Percentiles rank a stretch among this genome's conserved stretches.
Evolutionary conservation across 2,329 filamentous ascomycete species (phyloP).

Genomic region (Colletotrichum plurivorum): DNA sequence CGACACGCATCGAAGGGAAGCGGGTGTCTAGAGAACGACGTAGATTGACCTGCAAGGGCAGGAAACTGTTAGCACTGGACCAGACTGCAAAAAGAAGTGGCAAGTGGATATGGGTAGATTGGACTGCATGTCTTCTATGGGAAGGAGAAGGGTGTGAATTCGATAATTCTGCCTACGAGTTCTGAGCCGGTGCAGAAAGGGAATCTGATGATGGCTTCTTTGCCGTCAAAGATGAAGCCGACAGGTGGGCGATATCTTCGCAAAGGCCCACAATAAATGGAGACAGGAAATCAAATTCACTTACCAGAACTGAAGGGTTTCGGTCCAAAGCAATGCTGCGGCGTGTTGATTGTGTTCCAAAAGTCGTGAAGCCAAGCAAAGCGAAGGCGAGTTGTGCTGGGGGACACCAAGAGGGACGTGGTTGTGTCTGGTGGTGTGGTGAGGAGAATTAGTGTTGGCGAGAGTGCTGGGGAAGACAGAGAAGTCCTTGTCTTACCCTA

Average conservation of each 20-base stretch:
- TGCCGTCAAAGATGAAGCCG: too few species aligned
- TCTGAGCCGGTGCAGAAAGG: too few species aligned
- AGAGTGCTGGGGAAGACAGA: too few species aligned
- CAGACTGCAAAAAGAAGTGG: too few species aligned
- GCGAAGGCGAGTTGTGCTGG: constrained; percentile 11
- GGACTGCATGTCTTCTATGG: too few species aligned
- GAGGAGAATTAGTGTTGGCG: not conserved
- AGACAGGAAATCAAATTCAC: not conserved
- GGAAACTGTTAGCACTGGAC: too few species aligned
- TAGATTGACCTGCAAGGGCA: not conserved
- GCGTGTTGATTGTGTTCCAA: constrained; percentile 25
- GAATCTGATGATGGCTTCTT: too few species aligned
- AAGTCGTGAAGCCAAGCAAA: constrained; percentile 27
- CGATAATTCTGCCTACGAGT: too few species aligned
- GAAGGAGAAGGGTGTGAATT: too few species aligned
- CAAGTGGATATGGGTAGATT: too few species aligned
- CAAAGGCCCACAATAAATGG: not conserved
- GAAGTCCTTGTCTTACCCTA: too few species aligned
- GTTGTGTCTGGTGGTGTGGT: constrained; percentile 12
- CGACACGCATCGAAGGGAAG: not conserved
- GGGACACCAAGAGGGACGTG: constrained; percentile 3
- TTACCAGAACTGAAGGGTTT: not conserved
- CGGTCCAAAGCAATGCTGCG: not conserved
- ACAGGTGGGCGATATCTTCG: not conserved
- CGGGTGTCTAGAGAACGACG: not conserved